These are phyloP conservation scores for Pestalotiopsis sp. DNA, from an alignment of 2,329 filamentous ascomycete genomes.

Conservation along the genomic window DNA sequence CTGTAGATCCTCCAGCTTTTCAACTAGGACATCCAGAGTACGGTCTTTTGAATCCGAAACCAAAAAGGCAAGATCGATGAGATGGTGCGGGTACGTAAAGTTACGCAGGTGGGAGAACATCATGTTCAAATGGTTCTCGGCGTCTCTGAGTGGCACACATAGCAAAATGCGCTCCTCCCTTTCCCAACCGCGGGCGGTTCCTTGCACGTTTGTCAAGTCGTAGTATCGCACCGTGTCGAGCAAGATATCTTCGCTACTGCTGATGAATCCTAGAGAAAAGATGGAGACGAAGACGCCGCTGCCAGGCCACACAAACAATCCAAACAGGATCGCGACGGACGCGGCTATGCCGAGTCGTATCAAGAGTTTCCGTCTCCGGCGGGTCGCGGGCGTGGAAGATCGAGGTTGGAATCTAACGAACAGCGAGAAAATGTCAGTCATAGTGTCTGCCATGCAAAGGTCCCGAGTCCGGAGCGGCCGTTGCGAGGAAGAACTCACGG, in stretches of 20 bases:
- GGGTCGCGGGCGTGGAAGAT: slow-evolving; percentile 69
- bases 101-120: slow-evolving; percentile 98
- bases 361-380: slow-evolving; percentile 74
- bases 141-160: slow-evolving; percentile 92
- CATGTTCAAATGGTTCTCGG: slow-evolving; percentile 89
- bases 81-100: slow-evolving; percentile 93
- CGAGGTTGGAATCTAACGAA: slow-evolving; percentile 80
- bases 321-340: slow-evolving; percentile 64
- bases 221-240: slow-evolving; percentile 97
- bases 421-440: slow-evolving; percentile 5
- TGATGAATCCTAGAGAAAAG: slow-evolving; percentile 72
- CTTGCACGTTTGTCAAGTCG: slow-evolving; percentile 88
- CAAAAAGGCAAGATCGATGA: slow-evolving; percentile 94
- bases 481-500: slow-evolving; percentile 59
- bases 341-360: slow-evolving; percentile 65
- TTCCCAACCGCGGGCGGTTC: slow-evolving; percentile 92
- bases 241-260: slow-evolving; percentile 69
- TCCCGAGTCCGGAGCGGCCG: slow-evolving; percentile 13
- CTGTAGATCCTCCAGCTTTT: slow-evolving; percentile 79
- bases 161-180: slow-evolving; percentile 92
- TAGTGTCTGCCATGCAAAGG: slow-evolving; percentile 11
- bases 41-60: slow-evolving; percentile 97
- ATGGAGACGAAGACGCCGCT: slow-evolving; percentile 62
- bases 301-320: slow-evolving; percentile 76
- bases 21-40: slow-evolving; percentile 75